Conservation (phyloP, 768 basidiomycete genomes). For the Suillus luteus region DNA sequence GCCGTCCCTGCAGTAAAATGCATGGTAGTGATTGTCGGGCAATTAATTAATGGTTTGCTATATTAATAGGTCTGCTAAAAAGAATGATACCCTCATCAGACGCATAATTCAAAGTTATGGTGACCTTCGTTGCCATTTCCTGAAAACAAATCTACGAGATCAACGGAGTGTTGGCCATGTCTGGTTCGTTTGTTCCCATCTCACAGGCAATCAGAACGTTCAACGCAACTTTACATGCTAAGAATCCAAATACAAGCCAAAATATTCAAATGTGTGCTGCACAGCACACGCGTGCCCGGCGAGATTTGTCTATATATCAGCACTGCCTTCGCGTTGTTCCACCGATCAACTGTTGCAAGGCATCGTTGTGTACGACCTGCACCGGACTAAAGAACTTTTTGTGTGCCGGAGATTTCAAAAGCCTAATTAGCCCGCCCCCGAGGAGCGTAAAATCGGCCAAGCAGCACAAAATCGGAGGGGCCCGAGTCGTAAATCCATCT, state of each 20-base stretch:
- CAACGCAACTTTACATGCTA: background rate
- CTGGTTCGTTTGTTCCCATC: background rate
- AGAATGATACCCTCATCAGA: background rate
- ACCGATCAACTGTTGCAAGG: background rate
- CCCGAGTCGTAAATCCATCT: background rate
- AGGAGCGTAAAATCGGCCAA: background rate
- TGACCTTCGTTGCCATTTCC: background rate
- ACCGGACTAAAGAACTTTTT: background rate
- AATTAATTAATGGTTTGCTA: background rate
- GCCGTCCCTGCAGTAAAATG: background rate
- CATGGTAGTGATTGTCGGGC: background rate
- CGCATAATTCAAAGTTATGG: too few species aligned
- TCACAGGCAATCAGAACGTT: background rate
- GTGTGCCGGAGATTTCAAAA: background rate
- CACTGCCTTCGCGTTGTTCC: background rate
- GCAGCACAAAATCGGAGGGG: background rate
- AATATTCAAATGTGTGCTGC: background rate
- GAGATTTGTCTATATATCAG: background rate
- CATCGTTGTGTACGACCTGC: background rate
- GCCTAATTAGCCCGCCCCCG: background rate
- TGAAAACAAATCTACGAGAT: background rate
- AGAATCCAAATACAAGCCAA: background rate
- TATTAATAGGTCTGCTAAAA: background rate
- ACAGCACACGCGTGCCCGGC: background rate
- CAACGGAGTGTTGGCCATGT: background rate